These are phyloP conservation scores for Russula olivacea DNA, from an alignment of 768 basidiomycete genomes.

Conservation along the genomic window DNA sequence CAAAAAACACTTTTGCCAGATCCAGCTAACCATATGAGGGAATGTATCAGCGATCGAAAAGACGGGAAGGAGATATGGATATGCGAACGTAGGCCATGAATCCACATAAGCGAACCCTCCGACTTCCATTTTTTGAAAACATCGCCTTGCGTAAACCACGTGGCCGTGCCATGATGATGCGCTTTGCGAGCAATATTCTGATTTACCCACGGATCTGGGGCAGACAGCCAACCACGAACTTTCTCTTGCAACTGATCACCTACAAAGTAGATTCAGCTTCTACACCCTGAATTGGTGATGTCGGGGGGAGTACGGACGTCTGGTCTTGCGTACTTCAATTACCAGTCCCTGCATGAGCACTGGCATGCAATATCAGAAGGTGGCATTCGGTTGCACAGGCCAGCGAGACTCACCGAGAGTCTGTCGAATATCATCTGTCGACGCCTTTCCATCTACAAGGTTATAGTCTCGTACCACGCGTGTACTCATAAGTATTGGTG, in stretches of 20 bases:
- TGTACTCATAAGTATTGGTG: background rate
- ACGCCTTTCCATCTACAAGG: background rate
- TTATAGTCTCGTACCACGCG: background rate
- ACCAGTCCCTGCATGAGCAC: background rate
- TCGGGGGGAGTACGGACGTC: background rate
- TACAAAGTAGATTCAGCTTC: background rate
- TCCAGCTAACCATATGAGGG: background rate
- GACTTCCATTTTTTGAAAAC: background rate
- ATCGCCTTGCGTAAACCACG: background rate
- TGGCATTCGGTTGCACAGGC: too few species aligned
- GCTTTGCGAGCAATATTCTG: background rate
- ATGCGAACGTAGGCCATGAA: background rate
- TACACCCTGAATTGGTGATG: background rate
- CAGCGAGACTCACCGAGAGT: background rate
- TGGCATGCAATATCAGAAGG: background rate
- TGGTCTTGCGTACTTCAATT: background rate
- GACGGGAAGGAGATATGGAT: background rate
- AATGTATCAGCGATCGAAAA: background rate
- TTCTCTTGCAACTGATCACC: too few species aligned
- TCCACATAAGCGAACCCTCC: background rate
- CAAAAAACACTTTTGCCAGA: background rate
- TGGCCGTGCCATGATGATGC: background rate
- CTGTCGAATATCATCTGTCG: background rate
- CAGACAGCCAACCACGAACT: too few species aligned
- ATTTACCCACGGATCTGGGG: background rate